Evolutionary conservation across 2,329 filamentous ascomycete species (phyloP), one percentile per base, ranked within the genome.

Genomic region (Akanthomyces uredinophilus): DNA sequence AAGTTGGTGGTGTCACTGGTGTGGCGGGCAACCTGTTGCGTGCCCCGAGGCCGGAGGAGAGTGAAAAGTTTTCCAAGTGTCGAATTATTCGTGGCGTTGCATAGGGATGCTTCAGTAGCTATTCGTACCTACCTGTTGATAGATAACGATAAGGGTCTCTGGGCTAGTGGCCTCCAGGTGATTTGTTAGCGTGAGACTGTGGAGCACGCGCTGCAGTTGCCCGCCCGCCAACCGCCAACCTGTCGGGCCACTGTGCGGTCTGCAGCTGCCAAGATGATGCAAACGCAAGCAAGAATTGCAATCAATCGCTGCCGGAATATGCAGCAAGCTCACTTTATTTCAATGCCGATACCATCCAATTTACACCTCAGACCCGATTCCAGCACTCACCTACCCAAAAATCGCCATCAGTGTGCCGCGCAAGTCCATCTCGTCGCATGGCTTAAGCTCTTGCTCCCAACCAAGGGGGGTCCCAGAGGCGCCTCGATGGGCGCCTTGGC

Each of bases 11-110:
- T 39, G 37, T 39, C 37, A 39, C 37, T 50, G 29, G 55, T 59
- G 46, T 49, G 55, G 44, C 20, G 29, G 53, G 46, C 53, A 46
- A 18, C 27, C 7, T 11, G n/a, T 14, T 11, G 11, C 22, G 27
- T 59, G 55, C 29, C 49, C 60, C 60, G 52, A 61, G 44, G 11
- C 22, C 60, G 60, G 60, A 61, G 60, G 35, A 22, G n/a, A n/a
- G 11, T n/a, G 27, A 61, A 61, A 55, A 52, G 14, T 49, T 61
- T 61, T 61, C n/a, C 16, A 32, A 22, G 2, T 14, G 32, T 18
- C 44, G 13, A 24, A 18, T 41, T 47, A 41, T 47, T 59, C 44
- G 43, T 20, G 46, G 35, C 32, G 44, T 13, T n/a, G 32, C 5
- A 49, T 35, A 29, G 18, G 32, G 6, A 35, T 35, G 32, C 11